These are phyloP conservation scores for Moricandia moricandioides DNA, from an alignment of 345 rosid species.

Conservation along the genomic window DNA sequence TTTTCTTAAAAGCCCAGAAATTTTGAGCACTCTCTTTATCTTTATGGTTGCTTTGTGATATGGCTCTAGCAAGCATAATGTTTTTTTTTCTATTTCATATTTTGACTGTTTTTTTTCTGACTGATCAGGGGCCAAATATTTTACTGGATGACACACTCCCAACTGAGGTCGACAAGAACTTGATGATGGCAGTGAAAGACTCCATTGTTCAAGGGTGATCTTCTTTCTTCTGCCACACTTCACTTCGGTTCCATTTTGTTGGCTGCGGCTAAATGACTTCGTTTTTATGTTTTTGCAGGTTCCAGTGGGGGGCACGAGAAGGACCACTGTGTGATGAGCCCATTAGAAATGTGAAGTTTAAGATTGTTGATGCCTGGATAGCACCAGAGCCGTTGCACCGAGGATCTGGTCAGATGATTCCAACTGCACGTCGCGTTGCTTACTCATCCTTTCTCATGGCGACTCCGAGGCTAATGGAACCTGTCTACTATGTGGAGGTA, in stretches of 20 bases:
- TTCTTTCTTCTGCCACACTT: conserved; percentile 21
- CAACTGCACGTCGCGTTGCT: conserved; percentile 94
- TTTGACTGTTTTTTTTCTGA: conserved; percentile 5
- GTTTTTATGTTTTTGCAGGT: conserved; percentile 44
- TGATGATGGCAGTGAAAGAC: conserved; percentile 82
- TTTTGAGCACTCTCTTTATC: conserved; percentile 3
- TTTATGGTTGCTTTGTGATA: conserved; percentile 14
- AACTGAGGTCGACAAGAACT: conserved; percentile 84
- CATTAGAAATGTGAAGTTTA: conserved; percentile 91
- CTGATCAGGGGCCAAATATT: conserved; percentile 82
- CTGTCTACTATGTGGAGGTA: conserved; percentile 97
- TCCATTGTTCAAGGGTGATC: conserved; percentile 91
- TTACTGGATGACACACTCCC: conserved; percentile 93
- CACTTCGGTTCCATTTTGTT: conserved; percentile 8
- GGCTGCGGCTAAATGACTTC: conserved; percentile 8
- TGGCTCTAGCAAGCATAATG: not conserved
- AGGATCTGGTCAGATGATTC: conserved; percentile 98
- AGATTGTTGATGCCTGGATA: conserved; percentile 92
- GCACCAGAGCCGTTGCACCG: conserved; percentile 87
- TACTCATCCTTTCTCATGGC: conserved; percentile 94
- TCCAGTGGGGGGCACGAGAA: conserved; percentile 99
- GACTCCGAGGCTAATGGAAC: conserved; percentile 97
- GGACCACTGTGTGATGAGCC: conserved; percentile 99
- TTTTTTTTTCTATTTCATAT: conserved; percentile 19
- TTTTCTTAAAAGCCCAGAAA: not conserved